Evolutionary conservation across 2,329 filamentous ascomycete species (phyloP).

Genomic region (Coniella lustricola): DNA sequence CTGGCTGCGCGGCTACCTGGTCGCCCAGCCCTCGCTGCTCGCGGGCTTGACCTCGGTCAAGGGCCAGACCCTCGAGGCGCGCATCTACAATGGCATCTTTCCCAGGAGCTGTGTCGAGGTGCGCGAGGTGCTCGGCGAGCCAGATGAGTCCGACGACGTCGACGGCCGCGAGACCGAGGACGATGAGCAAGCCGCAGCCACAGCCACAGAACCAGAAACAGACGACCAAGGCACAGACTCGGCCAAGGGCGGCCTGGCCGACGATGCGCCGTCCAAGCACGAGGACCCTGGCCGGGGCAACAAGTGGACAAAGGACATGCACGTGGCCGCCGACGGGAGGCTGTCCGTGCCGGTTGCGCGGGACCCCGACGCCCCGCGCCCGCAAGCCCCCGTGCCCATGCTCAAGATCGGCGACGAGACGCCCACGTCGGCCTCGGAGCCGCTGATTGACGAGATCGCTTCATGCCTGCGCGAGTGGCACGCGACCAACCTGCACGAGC

Average conservation of each 20-base stretch:
- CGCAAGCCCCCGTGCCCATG: constrained; percentile 90
- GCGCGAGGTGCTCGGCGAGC: constrained; percentile 79
- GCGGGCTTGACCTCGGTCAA: constrained; percentile 85
- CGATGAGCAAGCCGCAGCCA: constrained; percentile 27
- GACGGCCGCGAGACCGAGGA: constrained; percentile 30
- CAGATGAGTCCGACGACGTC: constrained; percentile 45
- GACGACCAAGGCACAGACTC: constrained; percentile 37
- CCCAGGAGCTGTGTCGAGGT: constrained; percentile 92
- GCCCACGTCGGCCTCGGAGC: constrained; percentile 79
- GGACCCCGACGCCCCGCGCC: constrained; percentile 64
- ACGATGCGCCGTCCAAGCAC: constrained; percentile 29
- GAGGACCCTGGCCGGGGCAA: constrained; percentile 15
- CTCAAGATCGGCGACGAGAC: constrained; percentile 97
- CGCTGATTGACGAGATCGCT: constrained; percentile 93
- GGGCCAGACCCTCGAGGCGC: constrained; percentile 87
- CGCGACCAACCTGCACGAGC: constrained; percentile 89
- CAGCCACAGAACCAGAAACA: constrained; percentile 44
- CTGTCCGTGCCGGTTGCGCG: constrained; percentile 46
- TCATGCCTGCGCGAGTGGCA: constrained; percentile 98
- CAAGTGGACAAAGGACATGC: constrained; percentile 25
- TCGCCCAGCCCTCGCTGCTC: constrained; percentile 87
- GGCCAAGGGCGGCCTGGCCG: constrained; percentile 45
- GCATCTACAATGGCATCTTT: constrained; percentile 98
- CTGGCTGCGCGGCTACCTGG: constrained; percentile 93
- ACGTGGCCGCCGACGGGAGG: constrained; percentile 33